A percentile compares a stretch with the other conserved stretches of the same genome.
Conservation (phyloP, 352 stramenopile genomes). For the Pythium biforme region DNA sequence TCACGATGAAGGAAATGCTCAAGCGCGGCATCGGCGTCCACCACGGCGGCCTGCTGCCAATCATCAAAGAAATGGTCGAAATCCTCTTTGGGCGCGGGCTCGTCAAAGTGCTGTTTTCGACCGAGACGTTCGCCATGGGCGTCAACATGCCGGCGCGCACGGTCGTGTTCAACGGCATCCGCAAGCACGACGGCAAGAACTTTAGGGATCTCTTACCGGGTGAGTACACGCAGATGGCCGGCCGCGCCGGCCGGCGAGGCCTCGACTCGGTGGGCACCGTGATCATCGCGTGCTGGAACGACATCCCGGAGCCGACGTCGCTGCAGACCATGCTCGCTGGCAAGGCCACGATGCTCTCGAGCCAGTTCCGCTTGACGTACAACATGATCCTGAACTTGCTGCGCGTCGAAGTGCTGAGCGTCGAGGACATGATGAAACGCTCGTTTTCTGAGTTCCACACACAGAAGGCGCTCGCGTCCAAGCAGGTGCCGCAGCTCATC, state of each 20-base stretch:
- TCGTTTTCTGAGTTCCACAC: slow-evolving; percentile 96
- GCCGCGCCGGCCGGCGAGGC: slow-evolving; percentile 95
- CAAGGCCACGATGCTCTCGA: slow-evolving; percentile 93
- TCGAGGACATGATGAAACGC: slow-evolving; percentile 97
- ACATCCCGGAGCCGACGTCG: slow-evolving; percentile 95
- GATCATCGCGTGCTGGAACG: slow-evolving; percentile 96
- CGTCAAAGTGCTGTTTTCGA: slow-evolving; percentile 98
- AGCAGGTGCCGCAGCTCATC: slow-evolving; percentile 77
- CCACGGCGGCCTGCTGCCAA: slow-evolving; percentile 96
- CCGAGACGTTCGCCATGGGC: slow-evolving; percentile 99
- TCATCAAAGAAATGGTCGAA: slow-evolving; percentile 99
- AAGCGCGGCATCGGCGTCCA: slow-evolving; percentile 96
- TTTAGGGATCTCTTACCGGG: slow-evolving; percentile 88
- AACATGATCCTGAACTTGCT: slow-evolving; percentile 98
- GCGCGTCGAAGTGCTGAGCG: slow-evolving; percentile 84
- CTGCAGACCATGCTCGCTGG: slow-evolving; percentile 95
- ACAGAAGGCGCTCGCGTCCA: slow-evolving; percentile 82
- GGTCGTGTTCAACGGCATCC: slow-evolving; percentile 97
- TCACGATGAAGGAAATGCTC: slow-evolving; percentile 96
- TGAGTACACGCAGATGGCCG: slow-evolving; percentile 97
- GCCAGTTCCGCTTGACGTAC: slow-evolving; percentile 98
- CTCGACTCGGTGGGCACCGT: slow-evolving; percentile 97
- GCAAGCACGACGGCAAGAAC: slow-evolving; percentile 96
- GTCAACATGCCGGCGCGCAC: slow-evolving; percentile 98
- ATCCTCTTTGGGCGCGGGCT: slow-evolving; percentile 97